Evolutionary conservation across 441 rosid genomes (phyloP), one percentile per base, ranked within the genome.

Genomic region (Jatropha podagrica): DNA sequence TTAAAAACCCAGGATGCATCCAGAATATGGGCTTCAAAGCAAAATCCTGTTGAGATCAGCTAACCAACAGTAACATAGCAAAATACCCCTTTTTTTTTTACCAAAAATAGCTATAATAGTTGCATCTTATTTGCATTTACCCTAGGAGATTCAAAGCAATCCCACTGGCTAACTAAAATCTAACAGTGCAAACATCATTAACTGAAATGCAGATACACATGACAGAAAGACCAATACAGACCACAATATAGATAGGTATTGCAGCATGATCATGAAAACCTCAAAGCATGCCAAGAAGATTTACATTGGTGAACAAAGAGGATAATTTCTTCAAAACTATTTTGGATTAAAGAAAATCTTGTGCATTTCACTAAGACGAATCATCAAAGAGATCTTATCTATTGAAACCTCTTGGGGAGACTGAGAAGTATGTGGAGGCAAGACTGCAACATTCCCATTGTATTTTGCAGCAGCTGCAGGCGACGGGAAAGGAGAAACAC

Each of bases 361-460:
- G 49, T 58, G 20, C 41, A 10, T 60, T 48, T 48, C 42, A 51
- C 40, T 61, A 41, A 58, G 65, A 27, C 61, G 41, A 69, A 78
- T 42, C 49, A 51, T 60, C 26, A 76, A 51, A 56, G 54, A 68
- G 74, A 72, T 68, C 18, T 73, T 73, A 72, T 76, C 63, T 12
- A 79, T 74, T 69, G 84, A 83, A 81, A 95, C 99, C 99, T 95
- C 99, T 88, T 89, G 98, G 63, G 88, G 81, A 81, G 94, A 80
- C 76, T 86, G 98, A 79, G 94, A 82, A 75, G 95, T 79, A 77
- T 88, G 97, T 62, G 89, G 89, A 81, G 92, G 95, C 85, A 89
- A 77, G 59, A 86, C 79, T 56, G 92, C 84, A 81, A 84, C 88
- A 88, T 86, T 90, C 71, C 96, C 97, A 78, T 89, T 92, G 85